Base-by-base conservation (phyloP, 495 filamentous ascomycete genomes). In the Diplogelasinospora grovesii region DNA sequence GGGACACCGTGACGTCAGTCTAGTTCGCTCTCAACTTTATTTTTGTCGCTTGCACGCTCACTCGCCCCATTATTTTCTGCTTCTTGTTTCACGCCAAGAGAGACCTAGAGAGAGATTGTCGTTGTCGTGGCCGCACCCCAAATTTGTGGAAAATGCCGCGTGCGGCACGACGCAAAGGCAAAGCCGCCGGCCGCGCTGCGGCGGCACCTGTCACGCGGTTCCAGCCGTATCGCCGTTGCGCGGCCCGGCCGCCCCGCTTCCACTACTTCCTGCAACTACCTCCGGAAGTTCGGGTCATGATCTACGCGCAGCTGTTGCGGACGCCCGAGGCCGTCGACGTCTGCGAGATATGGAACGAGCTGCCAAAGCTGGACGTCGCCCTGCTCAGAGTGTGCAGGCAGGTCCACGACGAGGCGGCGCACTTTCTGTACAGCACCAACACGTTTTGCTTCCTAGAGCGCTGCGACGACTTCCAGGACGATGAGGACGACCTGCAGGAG, bases 391-490 rank as follows among this genome's bases (percentile, higher is more conserved):
- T 37, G 5, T 32, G 23, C 39, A 34, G 40, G 15, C 38, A 40
- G 24, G 39, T 48, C 22, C 22, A 26, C 31, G 13, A 8, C 14
- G 51, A 54, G 34, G 46, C 47, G 11, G 26, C 47, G 6, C 27
- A 35, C 31, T 20, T 36, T 20, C 33, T 54, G 1, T 54, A 50
- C 36, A 39, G 35, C 30, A 36, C 3, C 8, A 54, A 54, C 46
- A 47, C 47, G 10, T 54, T 54, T 16, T 16, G 28, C 31, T 43
- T 53, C 11, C 39, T 53, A 15, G 50, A 53, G 42, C 37, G 6
- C 16, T 49, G 50, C 30, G 50, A 49, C 22, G 26, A 34, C 20
- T 38, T 25, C 8, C 11, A 22, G 5, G 29, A 27, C 11, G 30
- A 43, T 0, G 6, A 16, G 20, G 13, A 28, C 16, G 29, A 45